A percentile compares a stretch with the other conserved stretches of the same genome.
Conservation (phyloP, 148 eudicot species). For the Camellia granthamiana region DNA sequence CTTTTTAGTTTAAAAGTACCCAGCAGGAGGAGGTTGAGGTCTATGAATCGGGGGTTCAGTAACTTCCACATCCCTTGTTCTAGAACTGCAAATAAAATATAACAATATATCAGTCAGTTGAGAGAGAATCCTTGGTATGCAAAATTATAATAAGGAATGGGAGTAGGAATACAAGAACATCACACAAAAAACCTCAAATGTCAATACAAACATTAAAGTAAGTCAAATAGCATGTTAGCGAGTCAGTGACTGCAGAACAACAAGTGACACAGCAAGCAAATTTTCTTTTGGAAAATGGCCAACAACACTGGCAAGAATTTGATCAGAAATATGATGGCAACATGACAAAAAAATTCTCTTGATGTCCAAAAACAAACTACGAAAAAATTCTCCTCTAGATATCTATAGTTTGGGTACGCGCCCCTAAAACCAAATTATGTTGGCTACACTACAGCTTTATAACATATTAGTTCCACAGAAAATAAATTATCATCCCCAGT, state of each 20-base stretch:
- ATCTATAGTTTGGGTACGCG: neutral
- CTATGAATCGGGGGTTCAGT: constrained; percentile 3
- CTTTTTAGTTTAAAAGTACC: constrained; percentile 20
- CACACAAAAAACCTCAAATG: neutral
- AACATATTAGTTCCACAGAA: neutral
- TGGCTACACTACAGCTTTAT: neutral
- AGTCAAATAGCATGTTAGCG: neutral
- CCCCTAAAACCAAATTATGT: neutral
- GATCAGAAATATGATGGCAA: neutral
- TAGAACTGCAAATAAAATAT: constrained; percentile 22
- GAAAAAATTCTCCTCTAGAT: neutral
- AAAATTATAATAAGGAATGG: neutral
- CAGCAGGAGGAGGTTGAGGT: constrained; percentile 22
- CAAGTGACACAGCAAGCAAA: neutral
- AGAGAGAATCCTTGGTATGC: too few species aligned
- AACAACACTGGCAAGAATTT: neutral
- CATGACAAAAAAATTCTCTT: neutral
- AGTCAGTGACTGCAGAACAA: too few species aligned
- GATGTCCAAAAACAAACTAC: neutral
- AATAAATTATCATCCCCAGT: neutral
- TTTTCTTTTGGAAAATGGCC: neutral
- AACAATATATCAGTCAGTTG: neutral
- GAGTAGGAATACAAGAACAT: neutral
- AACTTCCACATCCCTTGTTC: constrained; percentile 14
- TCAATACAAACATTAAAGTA: neutral